Evolutionary conservation across 306 rosid species (phyloP).

Genomic region (Senna tora): DNA sequence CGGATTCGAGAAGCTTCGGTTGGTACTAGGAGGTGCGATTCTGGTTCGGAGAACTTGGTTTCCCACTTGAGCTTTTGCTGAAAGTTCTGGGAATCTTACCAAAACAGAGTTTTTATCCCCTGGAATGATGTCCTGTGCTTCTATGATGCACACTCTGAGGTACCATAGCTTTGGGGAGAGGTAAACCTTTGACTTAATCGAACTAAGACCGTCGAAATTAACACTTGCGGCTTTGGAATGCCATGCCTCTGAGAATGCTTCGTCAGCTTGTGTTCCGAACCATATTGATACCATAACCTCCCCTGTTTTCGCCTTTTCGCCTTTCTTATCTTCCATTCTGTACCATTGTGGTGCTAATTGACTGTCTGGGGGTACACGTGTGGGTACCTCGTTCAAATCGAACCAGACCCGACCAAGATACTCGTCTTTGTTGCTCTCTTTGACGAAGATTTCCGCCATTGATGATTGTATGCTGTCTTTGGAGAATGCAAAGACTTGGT

Average conservation of each 20-base stretch:
- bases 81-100: constrained; percentile 61
- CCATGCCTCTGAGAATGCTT: constrained; percentile 71
- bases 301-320: constrained; percentile 52
- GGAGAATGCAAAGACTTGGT: constrained; percentile 65
- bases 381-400: constrained; percentile 63
- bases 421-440: constrained; percentile 59
- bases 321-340: constrained; percentile 67
- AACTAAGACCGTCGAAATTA: constrained; percentile 58
- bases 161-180: constrained; percentile 72
- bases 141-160: constrained; percentile 50
- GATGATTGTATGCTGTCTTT: constrained; percentile 64
- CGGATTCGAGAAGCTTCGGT: constrained; percentile 60
- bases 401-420: constrained; percentile 60
- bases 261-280: constrained; percentile 77
- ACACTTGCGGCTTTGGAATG: constrained; percentile 69
- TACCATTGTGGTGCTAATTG: constrained; percentile 73
- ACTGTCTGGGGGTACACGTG: constrained; percentile 63
- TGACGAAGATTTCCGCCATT: constrained; percentile 56
- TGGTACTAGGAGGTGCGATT: constrained; percentile 44
- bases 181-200: constrained; percentile 73
- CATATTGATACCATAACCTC: constrained; percentile 64
- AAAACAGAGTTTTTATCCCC: constrained; percentile 51
- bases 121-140: constrained; percentile 62
- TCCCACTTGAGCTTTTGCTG: constrained; percentile 55
- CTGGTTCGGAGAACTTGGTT: constrained; percentile 61